Evolutionary conservation across 2,329 filamentous ascomycete genomes (phyloP).

Genomic region (Coniochaeta pulveracea): DNA sequence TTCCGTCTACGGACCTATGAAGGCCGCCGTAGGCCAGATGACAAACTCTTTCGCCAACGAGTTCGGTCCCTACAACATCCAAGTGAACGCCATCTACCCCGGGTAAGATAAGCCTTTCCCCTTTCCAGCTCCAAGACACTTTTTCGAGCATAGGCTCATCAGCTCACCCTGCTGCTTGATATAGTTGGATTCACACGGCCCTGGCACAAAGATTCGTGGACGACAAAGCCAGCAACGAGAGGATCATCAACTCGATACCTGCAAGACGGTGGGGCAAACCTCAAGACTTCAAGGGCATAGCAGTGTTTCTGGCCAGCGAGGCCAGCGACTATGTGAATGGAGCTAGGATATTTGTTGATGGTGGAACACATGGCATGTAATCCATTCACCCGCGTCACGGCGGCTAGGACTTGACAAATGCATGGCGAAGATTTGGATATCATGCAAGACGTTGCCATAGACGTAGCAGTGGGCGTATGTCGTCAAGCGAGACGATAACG

Average conservation of each 20-base stretch:
- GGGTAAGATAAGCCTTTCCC: slow-evolving; percentile 4
- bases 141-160: not conserved
- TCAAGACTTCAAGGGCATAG: slow-evolving; percentile 56
- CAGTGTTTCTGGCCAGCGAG: slow-evolving; percentile 49
- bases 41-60: slow-evolving; percentile 11
- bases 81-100: slow-evolving; percentile 9
- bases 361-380: slow-evolving; percentile 26
- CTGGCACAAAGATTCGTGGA: slow-evolving; percentile 23
- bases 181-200: slow-evolving; percentile 7
- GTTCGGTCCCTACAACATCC: slow-evolving; percentile 9
- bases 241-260: slow-evolving; percentile 54
- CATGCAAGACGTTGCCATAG: too few relatives aligned
- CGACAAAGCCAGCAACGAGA: slow-evolving; percentile 39
- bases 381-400: not conserved
- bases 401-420: not conserved
- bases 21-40: slow-evolving; percentile 10
- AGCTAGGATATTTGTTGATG: slow-evolving; percentile 54
- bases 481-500: too few relatives aligned
- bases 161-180: not conserved
- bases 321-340: slow-evolving; percentile 54
- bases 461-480: too few relatives aligned
- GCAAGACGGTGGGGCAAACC: slow-evolving; percentile 53
- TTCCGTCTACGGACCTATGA: slow-evolving; percentile 10
- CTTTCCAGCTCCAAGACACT: not conserved
- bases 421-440: too few relatives aligned